Evolutionary conservation across 2,329 filamentous ascomycete genomes (phyloP).

Genomic region (Hirsutella minnesotensis): DNA sequence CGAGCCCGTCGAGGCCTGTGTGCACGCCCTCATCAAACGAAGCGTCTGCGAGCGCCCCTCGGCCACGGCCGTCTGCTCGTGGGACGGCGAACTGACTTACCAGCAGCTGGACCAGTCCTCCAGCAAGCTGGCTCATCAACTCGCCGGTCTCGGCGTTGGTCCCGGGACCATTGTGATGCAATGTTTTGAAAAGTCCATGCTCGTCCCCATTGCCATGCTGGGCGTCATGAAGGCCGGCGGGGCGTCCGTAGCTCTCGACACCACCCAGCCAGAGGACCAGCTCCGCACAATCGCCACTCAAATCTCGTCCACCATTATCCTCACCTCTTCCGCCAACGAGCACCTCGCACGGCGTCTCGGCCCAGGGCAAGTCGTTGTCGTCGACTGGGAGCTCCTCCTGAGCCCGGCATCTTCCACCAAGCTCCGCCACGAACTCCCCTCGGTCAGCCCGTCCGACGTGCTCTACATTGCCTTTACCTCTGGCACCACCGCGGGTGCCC

Average conservation of each 20-base stretch:
- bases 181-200: conserved; percentile 13
- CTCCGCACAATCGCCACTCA: conserved; percentile 8
- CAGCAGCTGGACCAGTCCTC: conserved; percentile 16
- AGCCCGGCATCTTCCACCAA: background rate
- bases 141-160: conserved; percentile 11
- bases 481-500: conserved; percentile 30
- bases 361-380: background rate
- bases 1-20: conserved; percentile 13
- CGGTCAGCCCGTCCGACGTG: conserved; percentile 4
- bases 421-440: conserved; percentile 1
- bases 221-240: conserved; percentile 11
- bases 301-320: conserved; percentile 6
- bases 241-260: conserved; percentile 15
- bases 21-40: conserved; percentile 28
- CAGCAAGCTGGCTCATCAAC: conserved; percentile 5
- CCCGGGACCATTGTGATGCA: conserved; percentile 11
- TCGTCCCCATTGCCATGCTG: conserved; percentile 12
- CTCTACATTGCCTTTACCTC: conserved; percentile 38
- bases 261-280: conserved; percentile 8
- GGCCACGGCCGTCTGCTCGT: conserved; percentile 26
- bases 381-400: conserved; percentile 1
- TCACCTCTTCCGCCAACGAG: conserved; percentile 8
- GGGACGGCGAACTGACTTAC: conserved; percentile 31
- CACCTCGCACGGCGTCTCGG: conserved; percentile 3
- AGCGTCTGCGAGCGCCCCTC: conserved; percentile 19